A percentile compares a stretch with the other conserved stretches of the same genome.
These are phyloP conservation scores for Trebouxia sp. DNA, from an alignment of 139 green algal genomes.

Conservation along the genomic window DNA sequence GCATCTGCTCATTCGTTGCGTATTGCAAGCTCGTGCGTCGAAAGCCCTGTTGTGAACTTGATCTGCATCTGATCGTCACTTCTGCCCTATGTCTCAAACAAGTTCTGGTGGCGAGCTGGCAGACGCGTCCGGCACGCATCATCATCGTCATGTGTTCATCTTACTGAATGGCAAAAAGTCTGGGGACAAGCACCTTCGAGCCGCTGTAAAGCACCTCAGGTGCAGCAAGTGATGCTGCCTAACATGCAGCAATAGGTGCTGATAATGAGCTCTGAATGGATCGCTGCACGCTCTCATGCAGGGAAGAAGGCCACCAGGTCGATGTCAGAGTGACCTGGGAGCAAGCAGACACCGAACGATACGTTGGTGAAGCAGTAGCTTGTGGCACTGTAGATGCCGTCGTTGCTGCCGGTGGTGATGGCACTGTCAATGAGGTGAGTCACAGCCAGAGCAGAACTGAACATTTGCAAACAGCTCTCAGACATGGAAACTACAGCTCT, in stretches of 20 bases:
- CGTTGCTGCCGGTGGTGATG: slow-evolving; percentile 33
- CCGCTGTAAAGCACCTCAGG: slow-evolving; percentile 31
- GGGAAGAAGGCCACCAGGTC: slow-evolving; percentile 33
- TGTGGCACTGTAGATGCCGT: neutral
- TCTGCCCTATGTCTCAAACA: no score
- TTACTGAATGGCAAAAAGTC: slow-evolving; percentile 34
- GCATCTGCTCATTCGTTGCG: no score
- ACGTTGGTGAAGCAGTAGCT: neutral
- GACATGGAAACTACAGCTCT: neutral
- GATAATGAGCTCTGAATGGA: no score
- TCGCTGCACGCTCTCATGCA: no score
- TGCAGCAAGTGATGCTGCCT: no score
- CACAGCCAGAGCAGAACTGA: neutral
- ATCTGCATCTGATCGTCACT: no score
- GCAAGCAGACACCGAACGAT: slow-evolving; percentile 2
- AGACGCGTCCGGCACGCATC: neutral
- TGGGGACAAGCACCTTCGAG: slow-evolving; percentile 21
- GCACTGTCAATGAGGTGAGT: slow-evolving; percentile 33
- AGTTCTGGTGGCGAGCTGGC: no score
- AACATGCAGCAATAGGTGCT: no score
- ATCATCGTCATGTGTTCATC: slow-evolving; percentile 3
- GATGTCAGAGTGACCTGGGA: slow-evolving; percentile 34
- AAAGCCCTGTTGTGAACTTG: no score
- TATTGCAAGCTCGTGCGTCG: no score
- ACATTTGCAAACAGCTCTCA: neutral